Evolutionary conservation across 108 stramenopile genomes (phyloP), one percentile per base, ranked within the genome.

Genomic region (Bacterosira constricta): DNA sequence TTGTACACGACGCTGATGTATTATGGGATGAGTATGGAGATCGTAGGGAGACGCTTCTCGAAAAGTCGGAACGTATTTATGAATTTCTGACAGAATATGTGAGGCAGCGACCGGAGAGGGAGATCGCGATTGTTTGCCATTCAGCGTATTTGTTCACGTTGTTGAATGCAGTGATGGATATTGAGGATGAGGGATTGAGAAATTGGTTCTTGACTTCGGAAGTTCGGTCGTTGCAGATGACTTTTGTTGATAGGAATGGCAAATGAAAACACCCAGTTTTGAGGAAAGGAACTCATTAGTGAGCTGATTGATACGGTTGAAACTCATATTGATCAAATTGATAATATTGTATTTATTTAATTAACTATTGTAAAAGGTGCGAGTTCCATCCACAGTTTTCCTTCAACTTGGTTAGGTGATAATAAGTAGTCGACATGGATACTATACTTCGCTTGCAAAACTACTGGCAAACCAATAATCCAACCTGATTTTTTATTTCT

Each of bases 71-170:
- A 21, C 68, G 87, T 6, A 77, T 80, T 30, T 88, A 86, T 55
- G 56, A 79, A 17, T 88, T 88, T 65, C 59, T 88, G 65, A 72
- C 73, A 11, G 56, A 84, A 26, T 86, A 82, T 69, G 77, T 88
- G 30, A 57, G 52, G 20, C 7, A 56, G 38, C 69, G 85, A 17
- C 82, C 81, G 9, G 85, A 88, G 54, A 36, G 59, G 20, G 81
- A 86, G 46, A 79, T 88, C 36, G 87, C 87, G 0, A 74, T 88
- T 27, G 83, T 88, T 8, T 63, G 73, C 23, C 87, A 88, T 83
- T 88, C 87, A 20, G 85, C 83, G 6, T 85, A 71, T 47, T 62
- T 88, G 57, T 85, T 85, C 53, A 77, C 66, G 9, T 62, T 86
- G 70, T 69, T 77, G 56, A 88, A 88, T 74, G 77, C 80, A 39